These are phyloP conservation scores for Peniophora sp. DNA, from an alignment of 1,284 basidiomycete genomes.

Conservation along the genomic window DNA sequence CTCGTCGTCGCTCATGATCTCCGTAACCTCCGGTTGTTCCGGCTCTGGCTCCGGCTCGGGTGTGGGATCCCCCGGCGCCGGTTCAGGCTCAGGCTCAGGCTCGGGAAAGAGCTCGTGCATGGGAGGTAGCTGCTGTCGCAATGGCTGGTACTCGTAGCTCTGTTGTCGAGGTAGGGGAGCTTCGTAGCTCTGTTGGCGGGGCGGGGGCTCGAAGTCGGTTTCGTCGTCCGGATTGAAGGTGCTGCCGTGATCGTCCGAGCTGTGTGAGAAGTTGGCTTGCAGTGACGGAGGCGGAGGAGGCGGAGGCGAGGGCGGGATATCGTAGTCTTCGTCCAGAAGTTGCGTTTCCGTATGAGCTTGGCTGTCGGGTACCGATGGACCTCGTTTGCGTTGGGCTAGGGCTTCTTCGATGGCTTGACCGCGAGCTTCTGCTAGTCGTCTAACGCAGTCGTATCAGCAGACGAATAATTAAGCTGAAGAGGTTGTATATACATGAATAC, in stretches of 20 bases:
- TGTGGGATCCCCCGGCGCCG: background rate
- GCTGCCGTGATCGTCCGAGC: background rate
- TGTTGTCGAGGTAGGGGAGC: no score
- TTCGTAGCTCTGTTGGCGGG: no score
- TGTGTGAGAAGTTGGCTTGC: constrained; percentile 4
- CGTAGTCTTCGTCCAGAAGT: constrained; percentile 2
- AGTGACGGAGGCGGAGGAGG: constrained; percentile 4
- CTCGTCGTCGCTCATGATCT: constrained; percentile 8
- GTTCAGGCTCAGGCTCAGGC: background rate
- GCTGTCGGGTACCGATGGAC: background rate
- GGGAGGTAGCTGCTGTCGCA: no score
- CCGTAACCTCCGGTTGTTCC: background rate
- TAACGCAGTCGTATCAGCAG: background rate
- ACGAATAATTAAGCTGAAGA: background rate
- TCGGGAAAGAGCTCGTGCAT: no score
- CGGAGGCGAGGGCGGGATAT: constrained; percentile 1
- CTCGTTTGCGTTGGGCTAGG: constrained; percentile 1
- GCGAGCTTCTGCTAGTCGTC: constrained; percentile 7
- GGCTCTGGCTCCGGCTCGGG: background rate
- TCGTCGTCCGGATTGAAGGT: background rate
- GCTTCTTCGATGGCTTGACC: constrained; percentile 3
- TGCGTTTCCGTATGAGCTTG: constrained; percentile 4
- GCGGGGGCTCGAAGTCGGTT: no score
- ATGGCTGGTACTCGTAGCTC: no score
- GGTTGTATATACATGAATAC: constrained; percentile 2